Evolutionary conservation across 106 monocot genomes (phyloP).

Genomic region (Gastrodia elata): DNA sequence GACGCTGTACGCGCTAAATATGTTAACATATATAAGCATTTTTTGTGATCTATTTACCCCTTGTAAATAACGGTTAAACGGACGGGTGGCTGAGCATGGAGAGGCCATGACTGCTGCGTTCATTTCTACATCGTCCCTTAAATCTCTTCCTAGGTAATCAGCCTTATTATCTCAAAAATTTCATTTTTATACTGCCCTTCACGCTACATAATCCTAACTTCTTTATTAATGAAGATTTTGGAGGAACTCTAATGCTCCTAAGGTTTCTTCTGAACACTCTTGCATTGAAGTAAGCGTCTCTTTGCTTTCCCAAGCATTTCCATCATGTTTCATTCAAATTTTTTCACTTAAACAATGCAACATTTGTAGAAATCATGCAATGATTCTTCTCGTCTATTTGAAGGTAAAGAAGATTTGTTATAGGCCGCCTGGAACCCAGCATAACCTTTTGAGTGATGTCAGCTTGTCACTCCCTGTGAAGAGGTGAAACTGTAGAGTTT

Average conservation of each 20-base stretch:
- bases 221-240: neutral
- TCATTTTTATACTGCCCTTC: neutral
- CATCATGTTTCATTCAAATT: neutral
- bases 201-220: neutral
- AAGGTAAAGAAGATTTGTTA: constrained; percentile 78
- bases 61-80: no score
- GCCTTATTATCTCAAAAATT: neutral
- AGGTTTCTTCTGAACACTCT: constrained; percentile 1
- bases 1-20: no score
- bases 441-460: constrained; percentile 54
- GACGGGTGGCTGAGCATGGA: no score
- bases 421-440: constrained; percentile 74
- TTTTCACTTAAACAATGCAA: neutral
- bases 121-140: neutral
- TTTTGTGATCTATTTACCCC: no score
- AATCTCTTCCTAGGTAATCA: neutral
- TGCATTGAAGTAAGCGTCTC: constrained; percentile 2
- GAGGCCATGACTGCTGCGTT: neutral
- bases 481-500: neutral
- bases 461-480: constrained; percentile 43
- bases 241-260: neutral
- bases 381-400: constrained; percentile 4
- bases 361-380: neutral
- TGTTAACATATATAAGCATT: no score
- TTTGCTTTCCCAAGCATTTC: neutral